Evolutionary conservation across 2,329 filamentous ascomycete species (phyloP), one percentile per base, ranked within the genome.

Genomic region (Phyllosticta ampelicida): DNA sequence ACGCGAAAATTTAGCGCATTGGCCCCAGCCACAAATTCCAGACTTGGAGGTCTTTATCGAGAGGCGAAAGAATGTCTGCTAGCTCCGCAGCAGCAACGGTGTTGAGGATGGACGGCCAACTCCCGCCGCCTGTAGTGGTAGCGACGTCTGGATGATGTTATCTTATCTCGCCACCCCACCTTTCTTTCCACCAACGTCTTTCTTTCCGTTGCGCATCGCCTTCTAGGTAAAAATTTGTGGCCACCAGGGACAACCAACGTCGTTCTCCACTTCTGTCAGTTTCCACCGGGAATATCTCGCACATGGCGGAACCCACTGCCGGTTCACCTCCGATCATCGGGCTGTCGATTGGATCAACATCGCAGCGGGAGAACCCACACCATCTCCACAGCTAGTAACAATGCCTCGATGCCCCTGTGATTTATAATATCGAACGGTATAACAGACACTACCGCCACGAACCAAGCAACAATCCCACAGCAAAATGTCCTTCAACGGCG

Each of bases 401-500:
- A 44, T 44, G 36, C 36, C 13, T 44, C 36, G 36, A 44, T 16
- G 36, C 36, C 36, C 36, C 36, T 44, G 36, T 44, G 16, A 13
- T 44, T 44, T 44, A 44, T 44, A 44, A 44, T 4, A 8, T 5
- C 30, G 30, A 44, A 8, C 13, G 36, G 36, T 13, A 18, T 1
- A n/a, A 8, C 13, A 5, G 16, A 5, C 13, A 16, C n/a, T 6
- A 5, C 36, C n/a, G 13, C 36, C 16, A 8, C 13, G 4, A n/a
- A 44, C 36, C 16, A 2, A 44, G 10, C 16, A 44, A n/a, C 36
- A 8, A 4, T 44, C n/a, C 16, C 36, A 18, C 36, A 8, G 13
- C 36, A 44, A 44, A 44, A 57, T 57, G 55, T 53, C 58, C 10
- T 53, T 56, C 50, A 56, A 53, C 54, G 16, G 44, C 23, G 53